Evolutionary conservation across 2,329 filamentous ascomycete genomes (phyloP).

Genomic region (Aspergillus sp.): DNA sequence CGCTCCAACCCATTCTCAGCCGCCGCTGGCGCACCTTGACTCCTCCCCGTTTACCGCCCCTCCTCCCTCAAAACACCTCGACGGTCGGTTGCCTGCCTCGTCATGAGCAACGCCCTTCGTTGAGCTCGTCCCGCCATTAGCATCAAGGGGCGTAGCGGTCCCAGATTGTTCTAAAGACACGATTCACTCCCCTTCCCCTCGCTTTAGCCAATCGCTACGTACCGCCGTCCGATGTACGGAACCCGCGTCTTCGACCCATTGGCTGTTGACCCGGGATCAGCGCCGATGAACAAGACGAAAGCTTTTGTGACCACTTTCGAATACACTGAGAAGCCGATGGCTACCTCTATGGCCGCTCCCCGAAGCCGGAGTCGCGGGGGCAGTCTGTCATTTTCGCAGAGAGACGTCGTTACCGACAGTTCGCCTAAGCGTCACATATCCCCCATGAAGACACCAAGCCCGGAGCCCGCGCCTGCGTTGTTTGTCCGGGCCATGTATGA

Average conservation of each 20-base stretch:
- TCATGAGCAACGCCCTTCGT: constrained; percentile 28
- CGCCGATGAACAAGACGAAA: constrained; percentile 40
- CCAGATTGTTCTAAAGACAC: constrained; percentile 9
- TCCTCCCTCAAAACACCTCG: constrained; percentile 3
- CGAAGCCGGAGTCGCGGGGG: constrained; percentile 37
- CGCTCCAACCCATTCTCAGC: constrained; percentile 11
- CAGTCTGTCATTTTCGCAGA: constrained; percentile 34
- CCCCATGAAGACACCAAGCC: constrained; percentile 39
- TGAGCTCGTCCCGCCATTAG: constrained; percentile 28
- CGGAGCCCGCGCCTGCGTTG: constrained; percentile 59
- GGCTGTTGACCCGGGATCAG: constrained; percentile 38
- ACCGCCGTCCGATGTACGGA: constrained; percentile 38
- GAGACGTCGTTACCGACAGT: constrained; percentile 26
- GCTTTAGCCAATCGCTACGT: constrained; percentile 14
- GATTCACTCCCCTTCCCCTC: constrained; percentile 5
- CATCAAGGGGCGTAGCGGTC: constrained; percentile 24
- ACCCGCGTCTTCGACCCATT: constrained; percentile 38
- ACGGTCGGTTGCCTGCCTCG: constrained; percentile 21
- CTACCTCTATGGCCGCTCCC: constrained; percentile 35
- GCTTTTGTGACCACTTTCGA: constrained; percentile 49
- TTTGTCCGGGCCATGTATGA: constrained; percentile 97
- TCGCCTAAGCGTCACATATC: constrained; percentile 34
- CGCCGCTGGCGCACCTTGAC: constrained; percentile 20
- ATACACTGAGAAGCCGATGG: constrained; percentile 45
- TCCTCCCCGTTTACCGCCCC: constrained; percentile 18